A percentile compares a stretch with the other conserved stretches of the same genome.
These are phyloP conservation scores for Russula sp. DNA, from an alignment of 768 basidiomycete genomes.

Conservation along the genomic window DNA sequence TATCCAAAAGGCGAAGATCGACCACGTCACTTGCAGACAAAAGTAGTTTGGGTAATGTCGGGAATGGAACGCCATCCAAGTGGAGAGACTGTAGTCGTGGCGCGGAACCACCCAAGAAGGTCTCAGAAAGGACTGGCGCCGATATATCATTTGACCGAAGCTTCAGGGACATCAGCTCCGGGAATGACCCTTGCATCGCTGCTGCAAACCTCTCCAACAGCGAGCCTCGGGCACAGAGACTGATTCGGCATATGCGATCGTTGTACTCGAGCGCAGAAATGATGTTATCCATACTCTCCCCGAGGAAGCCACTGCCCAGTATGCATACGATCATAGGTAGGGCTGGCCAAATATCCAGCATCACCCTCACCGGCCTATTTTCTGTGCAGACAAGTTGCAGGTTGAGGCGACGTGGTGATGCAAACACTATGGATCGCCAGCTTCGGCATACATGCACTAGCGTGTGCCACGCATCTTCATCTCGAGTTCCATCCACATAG, in stretches of 20 bases:
- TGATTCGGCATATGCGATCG: no score
- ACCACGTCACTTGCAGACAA: neutral
- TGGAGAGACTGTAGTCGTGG: no score
- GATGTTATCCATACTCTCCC: no score
- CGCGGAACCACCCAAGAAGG: no score
- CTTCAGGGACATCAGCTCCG: neutral
- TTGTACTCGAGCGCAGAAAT: no score
- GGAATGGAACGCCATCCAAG: neutral
- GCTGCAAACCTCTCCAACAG: no score
- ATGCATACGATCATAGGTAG: neutral
- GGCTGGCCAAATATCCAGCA: neutral
- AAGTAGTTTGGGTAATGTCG: neutral
- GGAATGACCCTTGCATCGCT: neutral
- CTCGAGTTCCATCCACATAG: no score
- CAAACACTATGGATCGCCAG: no score
- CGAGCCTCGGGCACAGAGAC: no score
- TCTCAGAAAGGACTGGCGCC: no score
- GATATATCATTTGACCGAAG: neutral
- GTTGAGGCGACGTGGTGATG: neutral
- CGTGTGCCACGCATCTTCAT: neutral
- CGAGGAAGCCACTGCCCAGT: no score
- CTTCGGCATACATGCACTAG: no score
- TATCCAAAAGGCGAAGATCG: neutral
- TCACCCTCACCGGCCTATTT: neutral
- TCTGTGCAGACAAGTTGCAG: neutral